These are phyloP conservation scores for Heritiera littoralis DNA, from an alignment of 345 rosid species.

Conservation along the genomic window DNA sequence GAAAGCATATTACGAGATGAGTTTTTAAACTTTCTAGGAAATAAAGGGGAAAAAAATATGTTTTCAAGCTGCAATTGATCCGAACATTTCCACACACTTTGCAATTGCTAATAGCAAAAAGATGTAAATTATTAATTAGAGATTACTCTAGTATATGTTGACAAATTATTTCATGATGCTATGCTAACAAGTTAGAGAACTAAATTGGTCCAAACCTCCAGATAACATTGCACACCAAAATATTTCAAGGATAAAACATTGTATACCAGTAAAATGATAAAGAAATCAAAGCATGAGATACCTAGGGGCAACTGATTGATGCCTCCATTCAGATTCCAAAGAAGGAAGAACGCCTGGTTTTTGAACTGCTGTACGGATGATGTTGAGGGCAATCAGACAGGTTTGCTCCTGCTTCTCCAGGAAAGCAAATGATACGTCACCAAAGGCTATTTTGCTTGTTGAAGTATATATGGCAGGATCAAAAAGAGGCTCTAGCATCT, in stretches of 20 bases:
- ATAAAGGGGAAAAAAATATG: neutral
- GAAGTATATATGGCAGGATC: conserved; percentile 60
- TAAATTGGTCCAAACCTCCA: conserved; percentile 1
- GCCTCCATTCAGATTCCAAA: conserved; percentile 80
- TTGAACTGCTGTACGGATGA: conserved; percentile 66
- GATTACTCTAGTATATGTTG: neutral
- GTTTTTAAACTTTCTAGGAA: neutral
- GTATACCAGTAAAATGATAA: conserved; percentile 13
- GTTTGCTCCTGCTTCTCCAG: conserved; percentile 57
- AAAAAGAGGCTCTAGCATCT: conserved; percentile 82
- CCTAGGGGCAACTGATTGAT: conserved; percentile 83
- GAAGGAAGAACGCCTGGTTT: conserved; percentile 80
- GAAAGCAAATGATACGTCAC: conserved; percentile 51
- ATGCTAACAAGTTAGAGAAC: neutral
- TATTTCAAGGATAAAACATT: conserved; percentile 4
- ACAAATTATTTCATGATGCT: conserved; percentile 12
- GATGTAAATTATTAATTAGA: conserved; percentile 1
- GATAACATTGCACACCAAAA: neutral
- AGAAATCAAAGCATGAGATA: conserved; percentile 27
- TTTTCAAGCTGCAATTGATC: neutral
- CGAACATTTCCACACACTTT: neutral
- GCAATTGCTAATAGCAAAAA: conserved; percentile 7
- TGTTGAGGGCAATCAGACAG: conserved; percentile 59
- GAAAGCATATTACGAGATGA: neutral
- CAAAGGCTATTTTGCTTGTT: conserved; percentile 59